These are phyloP conservation scores for Podaxis sp. DNA, from an alignment of 768 basidiomycete genomes.

Conservation along the genomic window DNA sequence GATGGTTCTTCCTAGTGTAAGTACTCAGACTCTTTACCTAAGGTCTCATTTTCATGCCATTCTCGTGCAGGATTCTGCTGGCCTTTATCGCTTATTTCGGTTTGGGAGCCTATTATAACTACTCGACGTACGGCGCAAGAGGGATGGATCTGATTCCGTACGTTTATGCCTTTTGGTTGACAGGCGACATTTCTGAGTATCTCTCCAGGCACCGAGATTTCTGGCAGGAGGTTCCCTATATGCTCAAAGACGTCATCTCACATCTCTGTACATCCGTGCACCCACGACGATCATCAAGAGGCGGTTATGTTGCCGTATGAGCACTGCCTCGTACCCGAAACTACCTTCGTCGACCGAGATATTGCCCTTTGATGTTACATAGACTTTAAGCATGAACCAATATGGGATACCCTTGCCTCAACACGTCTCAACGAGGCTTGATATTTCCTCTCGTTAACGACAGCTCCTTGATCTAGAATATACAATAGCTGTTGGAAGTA, in stretches of 20 bases:
- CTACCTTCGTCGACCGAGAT: background rate
- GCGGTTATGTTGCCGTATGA: constrained; percentile 78
- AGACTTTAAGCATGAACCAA: background rate
- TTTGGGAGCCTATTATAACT: constrained; percentile 85
- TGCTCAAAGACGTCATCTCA: constrained; percentile 73
- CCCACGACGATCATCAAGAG: constrained; percentile 58
- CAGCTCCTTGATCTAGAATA: constrained; percentile 2
- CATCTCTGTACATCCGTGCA: constrained; percentile 76
- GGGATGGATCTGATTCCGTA: constrained; percentile 85
- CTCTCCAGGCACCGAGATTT: constrained; percentile 76
- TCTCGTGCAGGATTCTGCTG: constrained; percentile 51
- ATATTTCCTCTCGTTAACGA: background rate
- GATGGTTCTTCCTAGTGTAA: constrained; percentile 86
- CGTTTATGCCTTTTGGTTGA: constrained; percentile 28
- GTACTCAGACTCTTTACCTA: constrained; percentile 24
- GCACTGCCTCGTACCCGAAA: too few species aligned
- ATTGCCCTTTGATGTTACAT: background rate
- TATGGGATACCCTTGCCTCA: constrained; percentile 1
- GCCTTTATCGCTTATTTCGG: constrained; percentile 69
- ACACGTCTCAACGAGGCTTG: background rate
- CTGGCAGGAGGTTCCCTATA: constrained; percentile 87
- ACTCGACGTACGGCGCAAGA: constrained; percentile 80
- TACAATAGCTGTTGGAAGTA: constrained; percentile 10
- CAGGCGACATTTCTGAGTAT: constrained; percentile 11
- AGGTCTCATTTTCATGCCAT: constrained; percentile 1